Base-by-base conservation (phyloP, 2,329 filamentous ascomycete genomes). In the Phialophora verrucosa region DNA sequence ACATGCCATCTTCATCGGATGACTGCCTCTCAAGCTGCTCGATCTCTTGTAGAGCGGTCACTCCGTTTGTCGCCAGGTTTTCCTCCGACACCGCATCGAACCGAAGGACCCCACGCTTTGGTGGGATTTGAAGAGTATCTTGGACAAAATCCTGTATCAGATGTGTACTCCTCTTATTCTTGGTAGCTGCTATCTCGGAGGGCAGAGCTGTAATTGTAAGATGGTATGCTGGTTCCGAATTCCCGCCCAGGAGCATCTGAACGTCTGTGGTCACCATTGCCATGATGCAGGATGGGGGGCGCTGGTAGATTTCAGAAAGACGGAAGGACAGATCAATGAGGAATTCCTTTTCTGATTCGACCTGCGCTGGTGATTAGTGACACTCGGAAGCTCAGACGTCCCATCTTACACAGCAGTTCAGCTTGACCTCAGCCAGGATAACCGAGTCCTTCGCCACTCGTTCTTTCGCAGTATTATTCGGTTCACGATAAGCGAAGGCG, bases 111-210 rank as follows among this genome's bases (percentile, higher is more conserved):
- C 93, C 92, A 47, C 91, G 85, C 0, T 86, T 81, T 0, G 88
- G 77, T 0, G 83, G 73, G 2, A 96, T 91, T 1, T 86, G 85
- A 0, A 96, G 81, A 0, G 88, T 83, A 27, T 92, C 89, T 14
- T 88, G 83, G 77, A 97, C 85, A 75, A 91, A 89, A n/a, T 82
- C 83, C 75, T 95, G 91, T 3, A 96, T 85, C 20, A 96, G 79
- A n/a, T 85, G 83, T 0, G 91, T 88, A 76, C 94, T 95, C 69
- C 92, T 87, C 76, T 91, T 90, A 79, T 97, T 97, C 60, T 87
- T 91, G 3, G 88, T 85, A 0, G 91, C 87, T 67, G 89, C 88
- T 64, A 95, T 80, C 70, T 91, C 85, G 11, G 83, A 83, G 0
- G 90, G 84, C 10, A 95, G 82, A 0, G 91, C 88, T 42, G 85